Conservation (phyloP, 164 flowering plant species). For the Magnolia kwangsiensis region DNA sequence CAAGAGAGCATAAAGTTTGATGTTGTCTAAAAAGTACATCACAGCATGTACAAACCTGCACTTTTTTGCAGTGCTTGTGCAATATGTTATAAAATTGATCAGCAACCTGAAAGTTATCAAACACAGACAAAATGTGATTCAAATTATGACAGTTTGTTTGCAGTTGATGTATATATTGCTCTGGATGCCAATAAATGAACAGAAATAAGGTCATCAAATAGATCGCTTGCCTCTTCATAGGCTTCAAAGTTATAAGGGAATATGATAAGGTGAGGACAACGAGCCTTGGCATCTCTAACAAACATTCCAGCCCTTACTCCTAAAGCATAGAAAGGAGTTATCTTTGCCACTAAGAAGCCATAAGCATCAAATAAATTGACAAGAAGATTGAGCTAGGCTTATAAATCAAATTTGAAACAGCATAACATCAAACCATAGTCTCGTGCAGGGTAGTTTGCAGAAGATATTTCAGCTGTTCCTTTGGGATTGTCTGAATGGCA, state of each 20-base stretch:
- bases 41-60: conserved; percentile 54
- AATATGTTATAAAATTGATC: conserved; percentile 84
- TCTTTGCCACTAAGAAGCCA: background rate
- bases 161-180: too few species aligned
- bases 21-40: background rate
- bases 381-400: background rate
- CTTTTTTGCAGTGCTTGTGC: conserved; percentile 84
- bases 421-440: conserved; percentile 51
- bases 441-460: conserved; percentile 94
- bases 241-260: conserved; percentile 86
- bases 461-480: conserved; percentile 97
- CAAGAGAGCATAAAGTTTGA: background rate
- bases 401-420: background rate
- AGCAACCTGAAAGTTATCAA: conserved; percentile 65
- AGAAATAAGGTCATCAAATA: background rate
- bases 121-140: too few species aligned
- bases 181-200: background rate
- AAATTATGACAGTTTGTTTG: too few species aligned
- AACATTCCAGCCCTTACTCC: conserved; percentile 95
- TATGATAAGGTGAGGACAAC: conserved; percentile 87
- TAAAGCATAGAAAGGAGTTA: conserved; percentile 15
- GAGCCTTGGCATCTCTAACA: conserved; percentile 88
- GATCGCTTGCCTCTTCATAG: conserved; percentile 67
- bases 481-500: conserved; percentile 90
- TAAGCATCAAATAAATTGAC: background rate